Evolutionary conservation across 345 rosid genomes (phyloP).

Genomic region (Triadica sebifera): DNA sequence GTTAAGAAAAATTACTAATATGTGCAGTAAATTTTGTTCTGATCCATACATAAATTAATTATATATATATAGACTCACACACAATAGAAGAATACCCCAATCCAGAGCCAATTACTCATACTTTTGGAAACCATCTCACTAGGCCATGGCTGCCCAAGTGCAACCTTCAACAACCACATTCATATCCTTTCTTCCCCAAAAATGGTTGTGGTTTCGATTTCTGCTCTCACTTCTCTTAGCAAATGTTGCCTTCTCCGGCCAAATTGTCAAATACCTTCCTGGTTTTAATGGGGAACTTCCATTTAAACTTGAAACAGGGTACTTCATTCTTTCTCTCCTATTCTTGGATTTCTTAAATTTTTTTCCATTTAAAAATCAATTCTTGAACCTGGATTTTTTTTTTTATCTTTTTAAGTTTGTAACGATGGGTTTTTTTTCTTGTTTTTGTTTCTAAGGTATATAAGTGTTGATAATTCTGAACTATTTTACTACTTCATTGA

Average conservation of each 20-base stretch:
- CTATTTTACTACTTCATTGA: constrained; percentile 62
- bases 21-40: too few species aligned
- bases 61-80: too few species aligned
- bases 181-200: not conserved
- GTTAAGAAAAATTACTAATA: too few species aligned
- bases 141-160: not conserved
- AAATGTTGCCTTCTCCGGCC: constrained; percentile 8
- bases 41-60: too few species aligned
- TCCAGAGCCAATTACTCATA: not conserved
- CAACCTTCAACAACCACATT: not conserved
- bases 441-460: too few species aligned
- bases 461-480: constrained; percentile 51
- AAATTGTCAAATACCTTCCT: constrained; percentile 47
- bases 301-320: constrained; percentile 74
- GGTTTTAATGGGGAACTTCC: constrained; percentile 69
- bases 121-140: not conserved
- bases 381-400: not conserved
- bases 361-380: not conserved
- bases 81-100: too few species aligned
- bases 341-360: not conserved
- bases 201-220: not conserved
- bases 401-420: not conserved
- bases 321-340: not conserved
- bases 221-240: not conserved
- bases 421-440: too few species aligned